These are phyloP conservation scores for Rhizopogon vesiculosus DNA, from an alignment of 768 basidiomycete genomes.

Conservation along the genomic window DNA sequence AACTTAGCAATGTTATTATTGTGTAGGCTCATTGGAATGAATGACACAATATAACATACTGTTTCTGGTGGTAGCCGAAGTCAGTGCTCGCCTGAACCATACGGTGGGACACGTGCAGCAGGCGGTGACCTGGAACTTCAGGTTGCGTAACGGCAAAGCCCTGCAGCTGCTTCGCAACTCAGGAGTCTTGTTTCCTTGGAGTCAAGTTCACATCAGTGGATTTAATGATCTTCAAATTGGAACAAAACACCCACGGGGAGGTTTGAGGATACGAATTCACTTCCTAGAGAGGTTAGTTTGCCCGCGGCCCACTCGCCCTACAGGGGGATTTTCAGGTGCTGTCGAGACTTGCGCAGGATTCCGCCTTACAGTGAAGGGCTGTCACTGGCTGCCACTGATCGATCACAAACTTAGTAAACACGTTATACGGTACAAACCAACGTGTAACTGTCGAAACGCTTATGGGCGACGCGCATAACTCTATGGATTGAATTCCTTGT, in stretches of 20 bases:
- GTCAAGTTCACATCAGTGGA: not conserved
- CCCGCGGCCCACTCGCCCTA: not conserved
- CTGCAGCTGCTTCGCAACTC: not conserved
- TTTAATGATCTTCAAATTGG: not conserved
- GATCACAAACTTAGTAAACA: not conserved
- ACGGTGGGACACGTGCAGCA: not conserved
- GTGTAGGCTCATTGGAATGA: not conserved
- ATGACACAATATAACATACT: not conserved
- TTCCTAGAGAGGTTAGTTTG: not conserved
- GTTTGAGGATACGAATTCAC: not conserved
- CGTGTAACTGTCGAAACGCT: not conserved
- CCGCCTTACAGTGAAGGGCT: not conserved
- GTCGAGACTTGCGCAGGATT: not conserved
- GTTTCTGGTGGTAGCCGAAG: not conserved
- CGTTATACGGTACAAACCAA: not conserved
- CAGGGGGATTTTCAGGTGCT: not conserved
- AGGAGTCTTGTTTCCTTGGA: not conserved
- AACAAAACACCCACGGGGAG: not conserved
- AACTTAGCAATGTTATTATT: too few relatives aligned
- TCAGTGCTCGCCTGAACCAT: not conserved
- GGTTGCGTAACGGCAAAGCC: not conserved
- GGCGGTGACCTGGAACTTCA: not conserved
- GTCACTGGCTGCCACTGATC: slow-evolving; percentile 1
- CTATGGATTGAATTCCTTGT: not conserved
- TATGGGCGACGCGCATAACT: not conserved